Percentiles rank a stretch among this genome's conserved stretches.
Conservation (phyloP, 805 yeast genomes). For the Brettanomyces anomalus region DNA sequence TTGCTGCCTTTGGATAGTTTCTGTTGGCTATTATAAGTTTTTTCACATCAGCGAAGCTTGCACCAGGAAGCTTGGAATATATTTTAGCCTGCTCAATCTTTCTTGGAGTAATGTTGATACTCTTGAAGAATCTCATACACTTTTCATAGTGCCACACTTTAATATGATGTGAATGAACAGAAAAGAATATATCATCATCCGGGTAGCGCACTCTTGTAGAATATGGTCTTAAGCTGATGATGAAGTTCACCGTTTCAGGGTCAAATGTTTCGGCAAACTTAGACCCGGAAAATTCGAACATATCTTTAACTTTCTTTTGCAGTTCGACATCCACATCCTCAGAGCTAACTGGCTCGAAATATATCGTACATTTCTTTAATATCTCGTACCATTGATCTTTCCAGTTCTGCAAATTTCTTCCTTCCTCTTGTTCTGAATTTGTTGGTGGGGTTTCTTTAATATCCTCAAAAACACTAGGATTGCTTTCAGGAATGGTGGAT, state of each 20-base stretch:
- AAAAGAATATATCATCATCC: conserved; percentile 37
- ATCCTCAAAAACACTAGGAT: conserved; percentile 21
- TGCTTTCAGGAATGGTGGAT: not conserved
- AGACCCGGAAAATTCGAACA: conserved; percentile 42
- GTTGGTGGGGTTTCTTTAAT: conserved; percentile 30
- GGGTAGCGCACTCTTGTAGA: conserved; percentile 28
- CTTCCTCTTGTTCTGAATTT: conserved; percentile 26
- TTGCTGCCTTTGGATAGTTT: conserved; percentile 11
- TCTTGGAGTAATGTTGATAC: conserved; percentile 34
- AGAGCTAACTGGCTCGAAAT: conserved; percentile 35
- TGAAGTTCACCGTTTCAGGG: conserved; percentile 33
- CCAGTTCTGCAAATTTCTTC: conserved; percentile 40
- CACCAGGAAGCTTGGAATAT: conserved; percentile 1
- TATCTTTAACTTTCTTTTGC: conserved; percentile 33
- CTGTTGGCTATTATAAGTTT: conserved; percentile 8
- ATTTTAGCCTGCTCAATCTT: conserved; percentile 24
- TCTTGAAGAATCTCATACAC: conserved; percentile 45
- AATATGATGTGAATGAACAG: conserved; percentile 35
- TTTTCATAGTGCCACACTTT: conserved; percentile 56
- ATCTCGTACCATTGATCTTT: conserved; percentile 43
- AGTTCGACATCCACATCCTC: conserved; percentile 29
- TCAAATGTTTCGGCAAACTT: conserved; percentile 37
- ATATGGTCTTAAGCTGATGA: conserved; percentile 38
- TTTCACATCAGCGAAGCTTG: conserved; percentile 1
- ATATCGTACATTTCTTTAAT: conserved; percentile 37